Evolutionary conservation across 1,284 basidiomycete genomes (phyloP), one percentile per base, ranked within the genome.

Genomic region (Cutaneotrichosporon cyanovorans): DNA sequence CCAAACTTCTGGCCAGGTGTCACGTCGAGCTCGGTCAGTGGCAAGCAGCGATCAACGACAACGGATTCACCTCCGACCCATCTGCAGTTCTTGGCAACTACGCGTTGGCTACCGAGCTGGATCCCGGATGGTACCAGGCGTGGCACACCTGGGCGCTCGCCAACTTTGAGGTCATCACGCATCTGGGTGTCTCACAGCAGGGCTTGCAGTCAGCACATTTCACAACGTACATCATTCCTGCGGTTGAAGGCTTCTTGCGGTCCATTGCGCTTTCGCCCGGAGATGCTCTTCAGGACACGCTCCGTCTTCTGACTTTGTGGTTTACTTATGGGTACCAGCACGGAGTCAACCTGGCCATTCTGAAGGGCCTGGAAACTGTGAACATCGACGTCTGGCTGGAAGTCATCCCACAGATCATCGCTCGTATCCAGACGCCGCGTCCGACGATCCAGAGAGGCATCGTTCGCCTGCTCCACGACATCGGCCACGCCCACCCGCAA

Each of bases 141-240:
- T 97, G 93, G 93, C 93, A 98, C 68, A 92, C 90, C 1, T 98
- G 92, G 91, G 93, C 95, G 6, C 74, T 98, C 49, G 86, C 91
- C 11, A 97, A 97, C 69, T 95, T 95, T 57, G 90, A 97, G 56
- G 88, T 97, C 52, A 85, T 98, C 49, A 78, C 79, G n/a, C 80
- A 84, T 60, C 74, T 90, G 53, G 88, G 93, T 65, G 77, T 73
- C 42, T 80, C 84, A 58, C 79, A 80, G 56, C 73, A 76, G n/a
- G 84, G 86, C 44, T 69, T 86, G n/a, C 80, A 82, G 2, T 78
- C 81, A 12, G 78, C 79, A 34, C 79, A 80, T 47, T 78, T 96
- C 40, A 83, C 85, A 23, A 80, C 81, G 9, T 88, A 96, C 68
- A 88, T 95, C 50, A 88, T 95, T 2, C 90, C 93, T 41, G 87